Conservation (phyloP, 1,284 basidiomycete genomes). For the Mycosarcoma mackinlayi region DNA sequence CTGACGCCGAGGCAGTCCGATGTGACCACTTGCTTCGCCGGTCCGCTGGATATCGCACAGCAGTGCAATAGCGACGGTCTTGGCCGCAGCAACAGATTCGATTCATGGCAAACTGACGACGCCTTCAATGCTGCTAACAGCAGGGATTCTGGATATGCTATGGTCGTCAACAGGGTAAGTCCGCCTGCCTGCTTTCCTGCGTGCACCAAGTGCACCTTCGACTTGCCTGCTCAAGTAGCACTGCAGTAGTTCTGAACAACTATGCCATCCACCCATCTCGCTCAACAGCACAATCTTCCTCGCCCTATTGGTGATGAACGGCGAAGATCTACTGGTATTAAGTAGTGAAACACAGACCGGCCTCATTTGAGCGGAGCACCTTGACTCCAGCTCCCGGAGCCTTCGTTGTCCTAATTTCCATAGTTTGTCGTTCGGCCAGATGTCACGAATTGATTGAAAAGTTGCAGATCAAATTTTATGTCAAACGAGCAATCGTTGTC, state of each 20-base stretch:
- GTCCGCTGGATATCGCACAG: not conserved
- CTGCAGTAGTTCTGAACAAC: too few relatives aligned
- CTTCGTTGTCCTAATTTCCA: too few relatives aligned
- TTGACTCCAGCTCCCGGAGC: too few relatives aligned
- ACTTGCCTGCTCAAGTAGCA: too few relatives aligned
- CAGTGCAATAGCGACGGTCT: not conserved
- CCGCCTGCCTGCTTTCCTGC: not conserved
- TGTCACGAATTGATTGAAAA: too few relatives aligned
- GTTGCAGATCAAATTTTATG: too few relatives aligned
- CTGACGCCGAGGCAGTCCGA: constrained; percentile 5
- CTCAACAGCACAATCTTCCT: not conserved
- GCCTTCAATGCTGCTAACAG: not conserved
- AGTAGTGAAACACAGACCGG: not conserved
- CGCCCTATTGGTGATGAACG: constrained; percentile 3
- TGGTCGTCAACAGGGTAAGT: constrained; percentile 6
- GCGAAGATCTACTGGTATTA: not conserved
- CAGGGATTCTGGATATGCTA: not conserved
- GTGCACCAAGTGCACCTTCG: too few relatives aligned
- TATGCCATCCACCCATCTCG: too few relatives aligned
- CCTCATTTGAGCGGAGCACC: too few relatives aligned
- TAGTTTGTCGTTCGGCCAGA: too few relatives aligned
- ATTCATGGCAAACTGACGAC: not conserved
- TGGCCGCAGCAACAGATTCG: not conserved
- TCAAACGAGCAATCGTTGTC: too few relatives aligned
- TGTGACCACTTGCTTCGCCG: not conserved